Evolutionary conservation across 2,329 filamentous ascomycete species (phyloP).

Genomic region (Fusarium sp.): DNA sequence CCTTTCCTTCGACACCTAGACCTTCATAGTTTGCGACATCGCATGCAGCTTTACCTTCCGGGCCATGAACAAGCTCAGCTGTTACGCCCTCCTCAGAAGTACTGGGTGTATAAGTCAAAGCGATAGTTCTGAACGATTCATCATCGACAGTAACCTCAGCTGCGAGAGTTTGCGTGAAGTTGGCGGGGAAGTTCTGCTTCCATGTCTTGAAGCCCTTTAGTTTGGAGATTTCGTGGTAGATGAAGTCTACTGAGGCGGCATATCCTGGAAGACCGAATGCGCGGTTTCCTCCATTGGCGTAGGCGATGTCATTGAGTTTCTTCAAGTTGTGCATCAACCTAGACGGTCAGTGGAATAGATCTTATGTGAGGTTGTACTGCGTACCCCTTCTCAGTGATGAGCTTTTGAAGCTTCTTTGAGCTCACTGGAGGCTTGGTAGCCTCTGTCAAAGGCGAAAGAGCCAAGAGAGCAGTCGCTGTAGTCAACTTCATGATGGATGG

Average conservation of each 20-base stretch:
- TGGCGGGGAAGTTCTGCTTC: slow-evolving; percentile 48
- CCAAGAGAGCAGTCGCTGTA: slow-evolving; percentile 41
- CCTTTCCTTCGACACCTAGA: slow-evolving; percentile 46
- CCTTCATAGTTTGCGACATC: slow-evolving; percentile 43
- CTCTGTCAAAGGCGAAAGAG: slow-evolving; percentile 33
- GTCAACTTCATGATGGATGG: slow-evolving; percentile 35
- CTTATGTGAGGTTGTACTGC: rapidly evolving
- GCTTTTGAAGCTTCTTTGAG: slow-evolving; percentile 42
- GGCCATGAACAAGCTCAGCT: slow-evolving; percentile 42
- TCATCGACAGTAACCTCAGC: slow-evolving; percentile 44
- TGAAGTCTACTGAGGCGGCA: slow-evolving; percentile 51
- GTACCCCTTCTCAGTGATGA: slow-evolving; percentile 42
- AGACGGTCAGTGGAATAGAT: background rate
- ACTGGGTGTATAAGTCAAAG: slow-evolving; percentile 48
- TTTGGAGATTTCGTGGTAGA: slow-evolving; percentile 45
- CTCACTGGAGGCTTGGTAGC: slow-evolving; percentile 38
- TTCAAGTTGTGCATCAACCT: slow-evolving; percentile 46
- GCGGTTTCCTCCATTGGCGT: slow-evolving; percentile 48
- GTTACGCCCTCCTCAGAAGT: slow-evolving; percentile 48
- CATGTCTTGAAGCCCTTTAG: slow-evolving; percentile 45
- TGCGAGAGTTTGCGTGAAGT: slow-evolving; percentile 42
- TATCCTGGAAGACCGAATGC: slow-evolving; percentile 50
- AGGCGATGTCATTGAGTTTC: slow-evolving; percentile 47
- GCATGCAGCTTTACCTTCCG: slow-evolving; percentile 45
- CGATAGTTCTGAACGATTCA: slow-evolving; percentile 44